Evolutionary conservation across 1,139 yeast species (phyloP).

Genomic region (Hyphopichia pseudoburtonii): DNA sequence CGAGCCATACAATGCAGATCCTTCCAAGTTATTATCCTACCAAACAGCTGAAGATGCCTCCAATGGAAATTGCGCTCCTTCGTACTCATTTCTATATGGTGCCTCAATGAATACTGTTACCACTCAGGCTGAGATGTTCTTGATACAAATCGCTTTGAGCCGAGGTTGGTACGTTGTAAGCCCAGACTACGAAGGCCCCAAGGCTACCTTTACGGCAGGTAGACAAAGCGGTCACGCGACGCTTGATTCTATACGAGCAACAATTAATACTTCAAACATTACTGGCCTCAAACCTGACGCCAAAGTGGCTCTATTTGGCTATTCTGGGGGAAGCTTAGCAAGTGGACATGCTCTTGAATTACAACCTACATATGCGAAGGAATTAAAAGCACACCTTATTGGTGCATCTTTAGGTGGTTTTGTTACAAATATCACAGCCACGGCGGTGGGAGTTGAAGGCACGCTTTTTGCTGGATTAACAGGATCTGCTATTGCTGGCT

Average conservation of each 20-base stretch:
- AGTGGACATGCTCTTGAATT: slow-evolving; percentile 22
- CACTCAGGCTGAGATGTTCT: slow-evolving; percentile 14
- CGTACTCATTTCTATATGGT: slow-evolving; percentile 17
- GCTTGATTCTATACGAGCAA: slow-evolving; percentile 19
- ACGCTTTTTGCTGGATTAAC: slow-evolving; percentile 25
- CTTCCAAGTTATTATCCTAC: slow-evolving; percentile 16
- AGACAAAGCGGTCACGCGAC: slow-evolving; percentile 19
- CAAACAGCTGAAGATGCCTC: slow-evolving; percentile 21
- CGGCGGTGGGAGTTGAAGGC: slow-evolving; percentile 22
- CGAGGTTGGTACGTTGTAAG: slow-evolving; percentile 19
- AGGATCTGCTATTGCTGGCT: slow-evolving; percentile 25
- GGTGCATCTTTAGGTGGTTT: slow-evolving; percentile 36
- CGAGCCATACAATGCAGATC: slow-evolving; percentile 19
- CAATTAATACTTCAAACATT: slow-evolving; percentile 12
- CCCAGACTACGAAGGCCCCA: slow-evolving; percentile 23
- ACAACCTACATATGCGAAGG: slow-evolving; percentile 32
- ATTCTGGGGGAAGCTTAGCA: slow-evolving; percentile 24
- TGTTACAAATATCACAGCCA: slow-evolving; percentile 23
- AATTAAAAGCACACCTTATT: slow-evolving; percentile 19
- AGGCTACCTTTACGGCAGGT: slow-evolving; percentile 20
- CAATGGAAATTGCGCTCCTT: slow-evolving; percentile 17
- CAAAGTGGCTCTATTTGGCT: slow-evolving; percentile 19
- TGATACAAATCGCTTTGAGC: slow-evolving; percentile 11
- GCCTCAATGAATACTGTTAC: slow-evolving; percentile 10
- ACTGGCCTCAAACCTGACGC: slow-evolving; percentile 18